Evolutionary conservation across 1,139 yeast species (phyloP).

Genomic region (Candida dubliniensis): DNA sequence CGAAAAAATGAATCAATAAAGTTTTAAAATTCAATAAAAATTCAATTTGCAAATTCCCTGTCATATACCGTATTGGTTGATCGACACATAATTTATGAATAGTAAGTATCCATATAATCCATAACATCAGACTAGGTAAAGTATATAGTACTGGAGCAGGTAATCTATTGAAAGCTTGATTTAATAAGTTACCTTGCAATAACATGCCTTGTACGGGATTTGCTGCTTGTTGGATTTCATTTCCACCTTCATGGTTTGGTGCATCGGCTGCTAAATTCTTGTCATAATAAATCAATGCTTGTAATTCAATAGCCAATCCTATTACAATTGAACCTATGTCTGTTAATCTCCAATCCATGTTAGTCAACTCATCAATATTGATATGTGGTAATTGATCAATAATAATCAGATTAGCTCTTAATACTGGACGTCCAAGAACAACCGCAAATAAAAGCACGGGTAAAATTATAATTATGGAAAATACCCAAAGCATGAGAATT

Average conservation of each 20-base stretch:
- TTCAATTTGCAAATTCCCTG: conserved; percentile 1
- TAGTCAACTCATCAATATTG: background rate
- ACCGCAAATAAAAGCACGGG: conserved; percentile 33
- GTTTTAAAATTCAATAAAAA: conserved; percentile 5
- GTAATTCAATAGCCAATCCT: conserved; percentile 22
- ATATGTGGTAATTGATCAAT: background rate
- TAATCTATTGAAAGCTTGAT: conserved; percentile 1
- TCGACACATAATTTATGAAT: conserved; percentile 29
- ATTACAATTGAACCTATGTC: conserved; percentile 25
- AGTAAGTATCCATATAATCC: conserved; percentile 23
- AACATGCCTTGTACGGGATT: background rate
- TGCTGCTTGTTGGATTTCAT: conserved; percentile 11
- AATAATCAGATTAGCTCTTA: conserved; percentile 12
- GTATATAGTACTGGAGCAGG: background rate
- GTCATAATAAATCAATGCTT: conserved; percentile 18
- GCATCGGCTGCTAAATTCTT: conserved; percentile 6
- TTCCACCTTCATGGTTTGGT: conserved; percentile 11
- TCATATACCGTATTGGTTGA: conserved; percentile 19
- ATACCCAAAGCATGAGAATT: conserved; percentile 66
- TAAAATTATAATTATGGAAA: conserved; percentile 55
- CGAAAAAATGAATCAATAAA: conserved; percentile 21
- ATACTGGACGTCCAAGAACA: conserved; percentile 42
- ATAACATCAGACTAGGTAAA: conserved; percentile 8
- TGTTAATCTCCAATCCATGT: conserved; percentile 23
- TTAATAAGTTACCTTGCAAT: background rate